These are phyloP conservation scores for Aureobasidium subglaciale DNA, from an alignment of 2,329 filamentous ascomycete species.

Conservation along the genomic window DNA sequence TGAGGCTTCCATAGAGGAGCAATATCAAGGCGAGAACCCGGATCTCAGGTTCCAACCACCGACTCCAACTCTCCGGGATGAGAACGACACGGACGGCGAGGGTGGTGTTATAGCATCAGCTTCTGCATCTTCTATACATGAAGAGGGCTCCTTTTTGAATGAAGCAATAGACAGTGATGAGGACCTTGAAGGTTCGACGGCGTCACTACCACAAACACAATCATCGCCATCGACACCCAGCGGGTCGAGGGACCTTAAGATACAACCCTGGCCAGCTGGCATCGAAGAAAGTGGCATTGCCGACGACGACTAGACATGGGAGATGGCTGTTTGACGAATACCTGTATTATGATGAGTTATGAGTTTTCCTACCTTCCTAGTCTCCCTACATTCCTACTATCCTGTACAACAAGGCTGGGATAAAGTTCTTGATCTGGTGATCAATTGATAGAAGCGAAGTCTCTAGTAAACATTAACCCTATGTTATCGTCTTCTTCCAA, in stretches of 20 bases:
- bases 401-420: neutral
- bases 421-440: neutral
- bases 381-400: too few species aligned
- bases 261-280: neutral
- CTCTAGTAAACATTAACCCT: neutral
- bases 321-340: neutral
- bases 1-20: conserved; percentile 19
- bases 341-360: conserved; percentile 1
- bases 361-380: too few species aligned
- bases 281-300: neutral
- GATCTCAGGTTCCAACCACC: conserved; percentile 29
- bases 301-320: neutral
- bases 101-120: conserved; percentile 4
- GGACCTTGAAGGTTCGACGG: conserved; percentile 16
- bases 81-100: conserved; percentile 17
- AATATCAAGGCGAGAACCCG: conserved; percentile 24
- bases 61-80: conserved; percentile 24
- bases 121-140: neutral
- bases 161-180: conserved; percentile 16
- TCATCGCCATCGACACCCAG: conserved; percentile 39
- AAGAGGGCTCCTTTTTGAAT: conserved; percentile 14
- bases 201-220: conserved; percentile 28
- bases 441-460: neutral
- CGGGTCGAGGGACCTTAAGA: conserved; percentile 30
- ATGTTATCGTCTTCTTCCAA: neutral